Evolutionary conservation across 2,329 filamentous ascomycete genomes (phyloP).

Genomic region (Trichoderma oligosporum): DNA sequence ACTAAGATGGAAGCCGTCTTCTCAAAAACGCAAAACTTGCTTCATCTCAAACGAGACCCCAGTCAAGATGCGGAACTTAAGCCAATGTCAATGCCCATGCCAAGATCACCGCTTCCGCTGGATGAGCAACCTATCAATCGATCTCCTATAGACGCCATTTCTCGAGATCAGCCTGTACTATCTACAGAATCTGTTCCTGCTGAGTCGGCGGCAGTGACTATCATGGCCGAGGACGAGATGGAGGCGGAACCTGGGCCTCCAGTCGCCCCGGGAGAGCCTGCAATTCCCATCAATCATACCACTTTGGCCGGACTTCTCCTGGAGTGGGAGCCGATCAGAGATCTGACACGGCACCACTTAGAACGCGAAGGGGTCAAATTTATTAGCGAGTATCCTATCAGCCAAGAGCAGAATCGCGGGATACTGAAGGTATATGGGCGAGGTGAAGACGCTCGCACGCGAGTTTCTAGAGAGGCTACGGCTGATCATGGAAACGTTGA

Average conservation of each 20-base stretch:
- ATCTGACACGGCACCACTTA: constrained; percentile 55
- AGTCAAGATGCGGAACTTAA: constrained; percentile 31
- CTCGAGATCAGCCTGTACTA: constrained; percentile 29
- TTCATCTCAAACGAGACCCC: constrained; percentile 20
- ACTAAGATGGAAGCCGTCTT: constrained; percentile 34
- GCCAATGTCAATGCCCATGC: constrained; percentile 23
- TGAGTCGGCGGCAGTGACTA: constrained; percentile 27
- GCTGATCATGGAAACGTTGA: constrained; percentile 39
- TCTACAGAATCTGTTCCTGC: constrained; percentile 24
- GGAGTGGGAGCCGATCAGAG: constrained; percentile 64
- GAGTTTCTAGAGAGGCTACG: constrained; percentile 36
- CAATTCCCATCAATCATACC: constrained; percentile 80
- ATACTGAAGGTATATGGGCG: constrained; percentile 71
- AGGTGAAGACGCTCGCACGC: constrained; percentile 60
- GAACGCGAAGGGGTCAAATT: constrained; percentile 49
- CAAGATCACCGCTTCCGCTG: constrained; percentile 23
- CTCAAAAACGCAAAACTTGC: constrained; percentile 21
- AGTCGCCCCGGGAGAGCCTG: constrained; percentile 57
- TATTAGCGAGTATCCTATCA: constrained; percentile 70
- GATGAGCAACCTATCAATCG: constrained; percentile 16
- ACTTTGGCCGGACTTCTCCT: constrained; percentile 84
- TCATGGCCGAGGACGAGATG: constrained; percentile 45
- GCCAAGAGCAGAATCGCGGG: constrained; percentile 69
- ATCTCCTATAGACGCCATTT: constrained; percentile 25
- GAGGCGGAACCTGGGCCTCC: constrained; percentile 51